Conservation (phyloP, 768 basidiomycete genomes). For the Leccinellum albellum region DNA sequence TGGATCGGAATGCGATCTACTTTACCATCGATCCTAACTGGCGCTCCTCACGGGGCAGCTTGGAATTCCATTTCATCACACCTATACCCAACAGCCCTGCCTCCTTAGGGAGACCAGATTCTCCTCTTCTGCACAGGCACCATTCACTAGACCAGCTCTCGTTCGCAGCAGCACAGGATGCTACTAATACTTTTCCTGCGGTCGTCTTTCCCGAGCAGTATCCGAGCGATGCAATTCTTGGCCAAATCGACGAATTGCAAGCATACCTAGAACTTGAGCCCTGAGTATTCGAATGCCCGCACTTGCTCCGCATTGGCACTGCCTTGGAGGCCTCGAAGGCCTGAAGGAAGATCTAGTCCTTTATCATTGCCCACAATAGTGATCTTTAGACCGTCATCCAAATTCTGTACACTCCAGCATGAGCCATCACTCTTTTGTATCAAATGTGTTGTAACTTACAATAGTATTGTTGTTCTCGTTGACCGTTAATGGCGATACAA, state of each 20-base stretch:
- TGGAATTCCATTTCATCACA: constrained; percentile 20
- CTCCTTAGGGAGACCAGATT: constrained; percentile 16
- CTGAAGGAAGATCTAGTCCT: background rate
- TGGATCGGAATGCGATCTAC: constrained; percentile 25
- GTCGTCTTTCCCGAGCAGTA: background rate
- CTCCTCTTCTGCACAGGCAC: constrained; percentile 20
- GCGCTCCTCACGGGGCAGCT: constrained; percentile 20
- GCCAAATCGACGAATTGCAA: constrained; percentile 24
- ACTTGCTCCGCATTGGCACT: background rate
- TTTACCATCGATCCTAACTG: constrained; percentile 27
- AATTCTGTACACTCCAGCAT: constrained; percentile 1
- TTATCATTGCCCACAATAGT: background rate
- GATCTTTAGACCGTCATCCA: background rate
- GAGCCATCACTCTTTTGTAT: constrained; percentile 9
- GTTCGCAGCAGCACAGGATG: constrained; percentile 1
- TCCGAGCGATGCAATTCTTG: background rate
- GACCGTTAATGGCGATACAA: constrained; percentile 1
- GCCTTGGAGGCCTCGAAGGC: too few relatives aligned
- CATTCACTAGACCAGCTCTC: constrained; percentile 20
- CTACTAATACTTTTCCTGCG: background rate
- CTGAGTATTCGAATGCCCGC: constrained; percentile 7
- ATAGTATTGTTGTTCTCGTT: constrained; percentile 3
- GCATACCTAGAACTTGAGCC: constrained; percentile 13
- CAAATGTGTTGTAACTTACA: background rate
- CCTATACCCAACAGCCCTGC: constrained; percentile 19